phyloP scores from a whole-genome alignment of 2,329 filamentous ascomycete genomes.

The Scedosporium minutisporum region DNA sequence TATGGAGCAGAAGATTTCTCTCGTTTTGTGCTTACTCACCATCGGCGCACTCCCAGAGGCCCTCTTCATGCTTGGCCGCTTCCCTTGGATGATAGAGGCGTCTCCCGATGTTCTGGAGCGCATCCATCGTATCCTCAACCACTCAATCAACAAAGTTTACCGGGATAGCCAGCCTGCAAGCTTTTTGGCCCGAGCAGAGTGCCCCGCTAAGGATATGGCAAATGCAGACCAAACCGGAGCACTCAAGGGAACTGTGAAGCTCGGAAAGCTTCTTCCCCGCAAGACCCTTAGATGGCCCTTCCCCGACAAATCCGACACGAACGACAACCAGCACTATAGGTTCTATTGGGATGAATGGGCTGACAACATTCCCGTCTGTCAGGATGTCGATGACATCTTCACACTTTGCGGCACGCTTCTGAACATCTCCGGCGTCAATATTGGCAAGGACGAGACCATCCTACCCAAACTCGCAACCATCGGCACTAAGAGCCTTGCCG shows the following conservation, averaged over 20 bases:
- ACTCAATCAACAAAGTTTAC: constrained; percentile 69
- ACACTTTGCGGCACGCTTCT: constrained; percentile 74
- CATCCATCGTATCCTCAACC: constrained; percentile 75
- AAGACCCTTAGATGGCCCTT: constrained; percentile 75
- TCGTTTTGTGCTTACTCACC: constrained; percentile 76
- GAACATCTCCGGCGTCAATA: constrained; percentile 78
- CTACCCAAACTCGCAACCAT: constrained; percentile 79
- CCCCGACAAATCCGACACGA: constrained; percentile 66
- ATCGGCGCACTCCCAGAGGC: constrained; percentile 91
- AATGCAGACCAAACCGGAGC: constrained; percentile 55
- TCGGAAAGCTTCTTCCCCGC: constrained; percentile 48
- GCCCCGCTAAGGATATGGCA: constrained; percentile 34
- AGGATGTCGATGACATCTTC: constrained; percentile 83
- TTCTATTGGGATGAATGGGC: constrained; percentile 98
- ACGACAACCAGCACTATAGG: constrained; percentile 69
- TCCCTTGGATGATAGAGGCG: constrained; percentile 83
- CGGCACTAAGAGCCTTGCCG: constrained; percentile 61
- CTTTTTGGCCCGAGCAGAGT: constrained; percentile 18
- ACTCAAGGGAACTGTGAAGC: constrained; percentile 58
- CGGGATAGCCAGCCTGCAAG: constrained; percentile 32
- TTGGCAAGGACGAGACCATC: constrained; percentile 72
- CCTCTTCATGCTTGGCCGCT: constrained; percentile 81
- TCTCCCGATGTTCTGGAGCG: constrained; percentile 72
- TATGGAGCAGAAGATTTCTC: constrained; percentile 74
- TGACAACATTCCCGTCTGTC: constrained; percentile 86